Base-by-base conservation (phyloP, 2,329 filamentous ascomycete species). In the Teratosphaeria pseudoeucalypti region DNA sequence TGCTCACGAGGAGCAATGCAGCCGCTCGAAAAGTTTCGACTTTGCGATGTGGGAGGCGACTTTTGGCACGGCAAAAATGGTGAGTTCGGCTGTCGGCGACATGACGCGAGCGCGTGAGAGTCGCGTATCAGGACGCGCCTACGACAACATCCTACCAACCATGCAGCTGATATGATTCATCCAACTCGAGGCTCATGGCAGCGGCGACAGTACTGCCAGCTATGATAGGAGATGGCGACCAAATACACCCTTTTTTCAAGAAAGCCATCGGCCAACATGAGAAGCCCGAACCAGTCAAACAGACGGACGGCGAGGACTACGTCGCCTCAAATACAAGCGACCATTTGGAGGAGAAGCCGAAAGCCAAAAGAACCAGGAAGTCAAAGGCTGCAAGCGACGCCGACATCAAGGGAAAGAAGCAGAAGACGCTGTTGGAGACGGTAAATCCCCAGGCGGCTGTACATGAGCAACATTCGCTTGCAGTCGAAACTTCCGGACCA, bases 211-310 rank as follows among this genome's bases (percentile, higher is more conserved):
- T 68, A 9, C 32, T 62, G 34, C 59, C 63, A 62, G 67, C 63
- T 57, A 69, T 70, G 68, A 65, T 57, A 56, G 62, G 59, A 43
- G 63, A 67, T 55, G 61, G 55, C 39, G 62, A 60, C 61, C 62
- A 49, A 56, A 56, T 71, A n/a, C 69, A 71, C 60, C 68, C 69
- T 54, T 71, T 71, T 66, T 71, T 71, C 59, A 58, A 61, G 34
- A 49, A 23, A 49, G 37, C 60, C 26, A 65, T 63, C 54, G 66
- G 65, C 60, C 29, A 61, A 23, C 47, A 58, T 52, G 59, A 54
- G 19, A 32, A 37, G 34, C 53, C 27, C 23, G 53, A 49, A 10
- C 43, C 16, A 23, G 43, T 10, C 9, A 19, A 49, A 6, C 43
- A 49, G 43, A 49, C 43, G n/a, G 19, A 49, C 19, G 6, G 19